Conservation (phyloP, 495 filamentous ascomycete species). For the Aspergillus egyptiacus region DNA sequence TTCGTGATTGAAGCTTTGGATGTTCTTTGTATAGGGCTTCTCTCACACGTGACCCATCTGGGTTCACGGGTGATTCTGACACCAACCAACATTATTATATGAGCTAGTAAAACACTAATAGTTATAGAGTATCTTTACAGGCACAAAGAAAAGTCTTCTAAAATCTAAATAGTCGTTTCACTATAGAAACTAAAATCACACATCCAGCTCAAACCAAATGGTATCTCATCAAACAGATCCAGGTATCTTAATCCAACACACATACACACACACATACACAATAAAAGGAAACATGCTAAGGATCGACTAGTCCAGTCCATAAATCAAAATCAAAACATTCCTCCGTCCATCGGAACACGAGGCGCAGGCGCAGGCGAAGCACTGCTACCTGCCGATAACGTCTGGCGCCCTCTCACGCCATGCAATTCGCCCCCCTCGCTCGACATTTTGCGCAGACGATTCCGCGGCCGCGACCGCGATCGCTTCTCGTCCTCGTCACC, state of each 20-base stretch:
- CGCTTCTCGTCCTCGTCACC: constrained; percentile 46
- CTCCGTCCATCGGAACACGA: constrained; percentile 36
- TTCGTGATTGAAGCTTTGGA: background rate
- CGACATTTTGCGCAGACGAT: constrained; percentile 49
- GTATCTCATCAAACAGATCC: constrained; percentile 20
- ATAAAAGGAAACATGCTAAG: constrained; percentile 7
- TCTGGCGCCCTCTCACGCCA: constrained; percentile 32
- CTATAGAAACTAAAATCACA: constrained; percentile 5
- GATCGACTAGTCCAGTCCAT: background rate
- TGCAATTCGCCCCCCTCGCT: constrained; percentile 43
- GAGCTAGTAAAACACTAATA: too few relatives aligned
- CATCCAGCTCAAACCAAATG: constrained; percentile 22
- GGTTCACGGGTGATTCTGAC: too few relatives aligned
- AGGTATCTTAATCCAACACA: constrained; percentile 22
- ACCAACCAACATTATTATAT: too few relatives aligned
- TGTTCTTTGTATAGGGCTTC: constrained; percentile 12
- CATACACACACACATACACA: constrained; percentile 21
- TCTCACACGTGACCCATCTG: constrained; percentile 9
- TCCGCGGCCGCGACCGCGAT: constrained; percentile 27
- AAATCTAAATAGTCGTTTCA: background rate
- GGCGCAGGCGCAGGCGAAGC: constrained; percentile 33
- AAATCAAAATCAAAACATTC: constrained; percentile 40
- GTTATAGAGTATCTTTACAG: too few relatives aligned
- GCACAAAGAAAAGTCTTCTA: background rate
- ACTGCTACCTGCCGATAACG: constrained; percentile 25